Percentiles rank a stretch among this genome's conserved stretches.
Conservation (phyloP, 805 yeast genomes). For the Cyberlindnera euphorbiiphila region DNA sequence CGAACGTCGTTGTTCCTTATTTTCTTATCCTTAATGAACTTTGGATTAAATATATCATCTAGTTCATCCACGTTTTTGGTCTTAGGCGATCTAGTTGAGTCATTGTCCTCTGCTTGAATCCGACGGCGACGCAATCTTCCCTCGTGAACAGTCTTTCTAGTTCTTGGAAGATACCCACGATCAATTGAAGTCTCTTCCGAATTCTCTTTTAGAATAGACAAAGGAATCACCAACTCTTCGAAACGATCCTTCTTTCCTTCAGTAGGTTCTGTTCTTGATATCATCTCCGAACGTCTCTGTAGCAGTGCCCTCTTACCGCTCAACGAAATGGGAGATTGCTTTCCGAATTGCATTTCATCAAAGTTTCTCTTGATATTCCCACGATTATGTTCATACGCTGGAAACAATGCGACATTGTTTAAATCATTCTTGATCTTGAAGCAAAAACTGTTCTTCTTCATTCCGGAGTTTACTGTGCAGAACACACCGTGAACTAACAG, state of each 20-base stretch:
- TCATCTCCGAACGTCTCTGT: conserved; percentile 5
- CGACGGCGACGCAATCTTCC: conserved; percentile 3
- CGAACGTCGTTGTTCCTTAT: conserved; percentile 10
- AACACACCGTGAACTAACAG: conserved; percentile 39
- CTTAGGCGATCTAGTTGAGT: conserved; percentile 4
- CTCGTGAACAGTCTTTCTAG: conserved; percentile 1
- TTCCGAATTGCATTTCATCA: too few species aligned
- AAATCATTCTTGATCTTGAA: conserved; percentile 33
- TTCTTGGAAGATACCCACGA: conserved; percentile 8
- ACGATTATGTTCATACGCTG: conserved; percentile 23
- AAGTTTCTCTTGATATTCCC: not conserved
- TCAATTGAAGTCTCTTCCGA: not conserved
- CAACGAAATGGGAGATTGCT: too few species aligned
- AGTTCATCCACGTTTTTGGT: conserved; percentile 18
- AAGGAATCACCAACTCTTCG: conserved; percentile 15
- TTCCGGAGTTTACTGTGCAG: conserved; percentile 35
- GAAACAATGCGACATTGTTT: conserved; percentile 29
- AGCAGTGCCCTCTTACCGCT: not conserved
- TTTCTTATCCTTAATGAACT: conserved; percentile 18
- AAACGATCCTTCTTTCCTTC: conserved; percentile 3
- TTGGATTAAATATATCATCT: conserved; percentile 19
- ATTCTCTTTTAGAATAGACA: conserved; percentile 10
- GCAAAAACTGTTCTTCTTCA: conserved; percentile 34
- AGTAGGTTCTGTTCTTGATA: too few species aligned
- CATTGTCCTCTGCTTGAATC: conserved; percentile 1